These are phyloP conservation scores for Blastobotrys arbuscula DNA, from an alignment of 1,139 yeast species.

Conservation along the genomic window DNA sequence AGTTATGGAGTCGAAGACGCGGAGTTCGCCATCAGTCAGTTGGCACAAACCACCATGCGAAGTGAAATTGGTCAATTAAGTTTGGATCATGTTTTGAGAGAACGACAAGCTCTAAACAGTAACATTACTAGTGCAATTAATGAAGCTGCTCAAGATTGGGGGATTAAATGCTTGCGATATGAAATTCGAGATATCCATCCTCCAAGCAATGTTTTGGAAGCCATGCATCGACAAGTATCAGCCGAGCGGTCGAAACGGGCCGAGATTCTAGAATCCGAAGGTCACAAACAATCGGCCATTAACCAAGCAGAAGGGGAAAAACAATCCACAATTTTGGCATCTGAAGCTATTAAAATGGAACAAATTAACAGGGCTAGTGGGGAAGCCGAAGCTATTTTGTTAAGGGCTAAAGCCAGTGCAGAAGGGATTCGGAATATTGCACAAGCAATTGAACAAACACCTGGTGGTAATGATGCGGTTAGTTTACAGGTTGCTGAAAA, in stretches of 20 bases:
- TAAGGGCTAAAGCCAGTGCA: conserved; percentile 74
- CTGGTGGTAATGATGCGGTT: conserved; percentile 72
- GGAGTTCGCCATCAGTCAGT: conserved; percentile 75
- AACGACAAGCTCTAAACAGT: conserved; percentile 63
- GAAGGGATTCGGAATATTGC: conserved; percentile 62
- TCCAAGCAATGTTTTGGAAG: conserved; percentile 78
- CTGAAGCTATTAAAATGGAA: conserved; percentile 62
- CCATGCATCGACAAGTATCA: conserved; percentile 85
- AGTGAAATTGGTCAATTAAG: conserved; percentile 81
- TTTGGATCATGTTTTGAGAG: conserved; percentile 70
- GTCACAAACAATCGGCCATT: conserved; percentile 70
- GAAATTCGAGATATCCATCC: conserved; percentile 89
- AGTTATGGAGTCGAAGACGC: conserved; percentile 87
- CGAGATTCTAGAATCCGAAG: conserved; percentile 81
- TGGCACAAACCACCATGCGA: conserved; percentile 89
- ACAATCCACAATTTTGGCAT: conserved; percentile 59
- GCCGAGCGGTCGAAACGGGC: conserved; percentile 86
- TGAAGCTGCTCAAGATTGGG: conserved; percentile 85
- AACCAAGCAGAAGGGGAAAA: conserved; percentile 82
- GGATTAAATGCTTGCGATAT: conserved; percentile 75
- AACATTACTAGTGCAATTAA: conserved; percentile 76
- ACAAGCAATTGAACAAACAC: conserved; percentile 57
- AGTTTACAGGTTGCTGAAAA: conserved; percentile 76
- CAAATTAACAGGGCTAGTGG: conserved; percentile 63
- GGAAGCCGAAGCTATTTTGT: conserved; percentile 61